Conservation (phyloP, 2,329 filamentous ascomycete genomes). For the Apiospora arundinis region DNA sequence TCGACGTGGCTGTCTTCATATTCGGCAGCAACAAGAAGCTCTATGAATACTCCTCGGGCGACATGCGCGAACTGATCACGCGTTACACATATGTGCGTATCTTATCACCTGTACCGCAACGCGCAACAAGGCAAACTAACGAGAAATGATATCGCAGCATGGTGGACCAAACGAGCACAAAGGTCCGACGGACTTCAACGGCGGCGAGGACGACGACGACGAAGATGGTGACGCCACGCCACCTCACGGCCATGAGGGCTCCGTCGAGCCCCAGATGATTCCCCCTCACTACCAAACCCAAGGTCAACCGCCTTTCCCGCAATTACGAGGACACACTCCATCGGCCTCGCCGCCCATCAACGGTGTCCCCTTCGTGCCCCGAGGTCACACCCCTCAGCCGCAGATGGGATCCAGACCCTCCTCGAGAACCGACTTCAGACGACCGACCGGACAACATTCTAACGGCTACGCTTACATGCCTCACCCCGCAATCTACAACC, state of each 20-base stretch:
- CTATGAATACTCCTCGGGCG: slow-evolving; percentile 93
- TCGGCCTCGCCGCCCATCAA: slow-evolving; percentile 92
- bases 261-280: slow-evolving; percentile 65
- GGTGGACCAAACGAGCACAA: slow-evolving; percentile 95
- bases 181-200: slow-evolving; percentile 89
- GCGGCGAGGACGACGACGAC: slow-evolving; percentile 85
- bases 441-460: slow-evolving; percentile 66
- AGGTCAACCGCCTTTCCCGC: slow-evolving; percentile 73
- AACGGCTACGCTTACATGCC: slow-evolving; percentile 86
- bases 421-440: slow-evolving; percentile 80
- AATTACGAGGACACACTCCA: slow-evolving; percentile 81
- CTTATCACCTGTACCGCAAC: not conserved
- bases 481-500: slow-evolving; percentile 85
- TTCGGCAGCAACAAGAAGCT: slow-evolving; percentile 99
- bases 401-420: slow-evolving; percentile 76
- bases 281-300: slow-evolving; percentile 74
- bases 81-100: slow-evolving; percentile 87
- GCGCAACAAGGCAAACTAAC: not conserved
- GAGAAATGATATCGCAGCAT: slow-evolving; percentile 64
- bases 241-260: slow-evolving; percentile 66
- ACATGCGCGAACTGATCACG: slow-evolving; percentile 89
- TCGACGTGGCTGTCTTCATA: slow-evolving; percentile 98
- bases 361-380: slow-evolving; percentile 68
- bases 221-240: slow-evolving; percentile 78
- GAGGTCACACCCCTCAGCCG: slow-evolving; percentile 84